Evolutionary conservation across 306 rosid species (phyloP).

Genomic region (Quercus bicolor): DNA sequence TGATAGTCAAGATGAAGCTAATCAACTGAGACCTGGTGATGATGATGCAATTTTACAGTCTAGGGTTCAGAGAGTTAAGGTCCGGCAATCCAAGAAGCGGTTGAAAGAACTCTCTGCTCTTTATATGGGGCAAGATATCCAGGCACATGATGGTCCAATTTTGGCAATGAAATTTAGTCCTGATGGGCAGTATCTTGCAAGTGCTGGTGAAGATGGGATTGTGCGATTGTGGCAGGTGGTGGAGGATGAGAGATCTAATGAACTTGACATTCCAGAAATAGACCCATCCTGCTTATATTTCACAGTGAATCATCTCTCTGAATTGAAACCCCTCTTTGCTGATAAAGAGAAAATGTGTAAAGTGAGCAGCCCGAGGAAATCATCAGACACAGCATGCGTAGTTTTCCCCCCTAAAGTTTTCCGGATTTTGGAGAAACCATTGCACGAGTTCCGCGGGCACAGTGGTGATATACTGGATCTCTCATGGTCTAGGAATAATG

Average conservation of each 20-base stretch:
- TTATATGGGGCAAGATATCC: constrained; percentile 83
- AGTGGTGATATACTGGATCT: constrained; percentile 71
- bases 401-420: constrained; percentile 79
- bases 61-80: constrained; percentile 71
- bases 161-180: constrained; percentile 92
- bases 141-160: constrained; percentile 85
- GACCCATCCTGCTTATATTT: constrained; percentile 88
- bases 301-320: constrained; percentile 68
- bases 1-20: constrained; percentile 38
- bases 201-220: constrained; percentile 86
- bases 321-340: constrained; percentile 65
- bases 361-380: constrained; percentile 50
- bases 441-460: constrained; percentile 88
- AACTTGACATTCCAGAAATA: constrained; percentile 67
- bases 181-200: constrained; percentile 90
- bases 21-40: constrained; percentile 19
- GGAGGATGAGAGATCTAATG: constrained; percentile 75
- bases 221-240: constrained; percentile 90
- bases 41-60: constrained; percentile 24
- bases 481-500: constrained; percentile 91
- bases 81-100: constrained; percentile 57
- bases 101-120: constrained; percentile 84
- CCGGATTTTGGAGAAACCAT: constrained; percentile 72
- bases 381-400: constrained; percentile 83
- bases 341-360: constrained; percentile 65